Conservation (phyloP, 78 protist species). For the Acrasis kona region DNA sequence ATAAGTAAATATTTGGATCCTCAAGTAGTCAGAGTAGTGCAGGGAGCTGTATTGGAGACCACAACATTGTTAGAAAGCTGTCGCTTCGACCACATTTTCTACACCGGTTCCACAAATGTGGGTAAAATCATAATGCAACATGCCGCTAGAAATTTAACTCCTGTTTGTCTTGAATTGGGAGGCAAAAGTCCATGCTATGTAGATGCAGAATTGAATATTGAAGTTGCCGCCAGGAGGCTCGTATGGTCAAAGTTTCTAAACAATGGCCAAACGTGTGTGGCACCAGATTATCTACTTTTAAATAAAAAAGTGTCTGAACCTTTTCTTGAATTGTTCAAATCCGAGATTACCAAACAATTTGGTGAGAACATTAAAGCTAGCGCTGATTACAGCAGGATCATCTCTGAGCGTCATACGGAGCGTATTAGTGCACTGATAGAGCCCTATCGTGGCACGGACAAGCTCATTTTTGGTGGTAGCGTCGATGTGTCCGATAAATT, state of each 20-base stretch:
- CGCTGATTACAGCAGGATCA: conserved; percentile 21
- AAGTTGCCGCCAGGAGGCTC: conserved; percentile 39
- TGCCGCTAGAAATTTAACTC: conserved; percentile 70
- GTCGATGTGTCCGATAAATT: conserved; percentile 25
- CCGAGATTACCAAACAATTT: not conserved
- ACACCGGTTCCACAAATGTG: conserved; percentile 67
- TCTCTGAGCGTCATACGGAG: not conserved
- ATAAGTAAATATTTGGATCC: conserved; percentile 28
- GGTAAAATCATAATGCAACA: conserved; percentile 50
- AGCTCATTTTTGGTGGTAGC: conserved; percentile 51
- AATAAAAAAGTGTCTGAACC: not conserved
- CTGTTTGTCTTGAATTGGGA: conserved; percentile 86
- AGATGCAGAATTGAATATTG: conserved; percentile 35
- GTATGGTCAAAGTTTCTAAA: conserved; percentile 44
- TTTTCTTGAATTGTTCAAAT: conserved; percentile 6
- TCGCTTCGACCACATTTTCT: conserved; percentile 66
- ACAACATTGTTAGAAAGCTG: conserved; percentile 35
- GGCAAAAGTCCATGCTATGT: conserved; percentile 83
- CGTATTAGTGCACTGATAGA: conserved; percentile 13
- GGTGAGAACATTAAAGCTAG: conserved; percentile 8
- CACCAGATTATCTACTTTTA: conserved; percentile 62
- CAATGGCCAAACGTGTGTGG: conserved; percentile 83
- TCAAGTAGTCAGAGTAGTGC: conserved; percentile 1
- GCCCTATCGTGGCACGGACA: not conserved
- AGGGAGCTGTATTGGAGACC: conserved; percentile 32